Evolutionary conservation across 129 eudicot species (phyloP), one percentile per base, ranked within the genome.

Genomic region (Rutidosis leptorrhynchoides): DNA sequence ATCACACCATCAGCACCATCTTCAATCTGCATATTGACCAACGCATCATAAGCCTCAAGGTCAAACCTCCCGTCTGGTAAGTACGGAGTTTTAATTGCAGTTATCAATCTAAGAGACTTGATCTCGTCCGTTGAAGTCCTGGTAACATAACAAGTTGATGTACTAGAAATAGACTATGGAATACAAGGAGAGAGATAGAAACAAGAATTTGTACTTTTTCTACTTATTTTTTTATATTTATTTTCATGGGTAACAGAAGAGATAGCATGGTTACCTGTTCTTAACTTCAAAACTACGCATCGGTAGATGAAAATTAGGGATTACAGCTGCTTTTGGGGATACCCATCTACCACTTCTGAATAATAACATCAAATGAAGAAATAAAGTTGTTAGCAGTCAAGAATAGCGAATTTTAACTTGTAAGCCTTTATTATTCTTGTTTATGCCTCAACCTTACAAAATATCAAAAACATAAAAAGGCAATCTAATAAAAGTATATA

Each of bases 41-140:
- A 76, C 43, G 95, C 81, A 65, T 89, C 97, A 76, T 86, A 89
- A 2, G 97, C 97, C 81, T 81, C 90, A 1, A 86, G 83, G 68
- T 89, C 97, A 22, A 89, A 89, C 71, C 90, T 79, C 26, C 97
- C 97, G 62, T 89, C 95, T 0, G 97, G 97, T 28, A 89, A 78
- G 75, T 89, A 89, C 11, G 97, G 97, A 28, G 95, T 89, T 78
- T 89, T 89, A 68, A 89, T 83, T 23, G 96, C 95, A 9, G 94
- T 89, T 68, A 89, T 83, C 69, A 89, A 49, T 37, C 88, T 68
- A 32, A 85, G 82, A 28, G 95, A 65, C 85, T 83, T 89, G 32
- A 87, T 87, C 15, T 87, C 95, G 63, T 87, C 89, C 2, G 84
- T 81, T 30, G 70, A 81, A 48, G 95, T 85, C 85, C 94, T 89